A percentile compares a stretch with the other conserved stretches of the same genome.
phyloP scores from a whole-genome alignment of 768 basidiomycete genomes.

The Pholiota molesta region DNA sequence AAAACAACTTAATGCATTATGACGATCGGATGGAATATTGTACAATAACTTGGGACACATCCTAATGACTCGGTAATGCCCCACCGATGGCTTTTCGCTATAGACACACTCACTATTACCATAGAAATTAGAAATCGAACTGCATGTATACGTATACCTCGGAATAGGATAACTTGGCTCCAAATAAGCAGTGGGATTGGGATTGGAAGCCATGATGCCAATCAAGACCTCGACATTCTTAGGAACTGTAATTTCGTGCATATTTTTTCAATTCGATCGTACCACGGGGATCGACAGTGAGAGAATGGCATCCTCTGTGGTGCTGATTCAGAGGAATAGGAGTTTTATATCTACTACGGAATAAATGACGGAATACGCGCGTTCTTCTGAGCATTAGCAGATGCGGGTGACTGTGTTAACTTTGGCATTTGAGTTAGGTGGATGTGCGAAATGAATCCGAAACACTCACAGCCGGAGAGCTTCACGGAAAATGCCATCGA shows the following conservation, averaged over 20 bases:
- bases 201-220: constrained; percentile 39
- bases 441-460: neutral
- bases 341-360: neutral
- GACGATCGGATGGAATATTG: too few species aligned
- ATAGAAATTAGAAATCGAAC: too few species aligned
- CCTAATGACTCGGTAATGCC: too few species aligned
- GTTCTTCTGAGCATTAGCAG: constrained; percentile 5
- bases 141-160: too few species aligned
- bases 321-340: constrained; percentile 6
- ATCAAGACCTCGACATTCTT: constrained; percentile 42
- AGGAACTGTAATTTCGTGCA: constrained; percentile 40
- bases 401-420: neutral
- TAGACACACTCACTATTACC: too few species aligned
- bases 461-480: constrained; percentile 34
- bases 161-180: constrained; percentile 25
- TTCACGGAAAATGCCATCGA: constrained; percentile 41
- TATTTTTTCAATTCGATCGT: constrained; percentile 39
- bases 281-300: constrained; percentile 43
- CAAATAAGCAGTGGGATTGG: constrained; percentile 38
- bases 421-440: neutral
- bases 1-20: too few species aligned
- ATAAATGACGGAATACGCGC: neutral
- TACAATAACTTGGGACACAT: too few species aligned
- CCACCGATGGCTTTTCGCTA: too few species aligned
- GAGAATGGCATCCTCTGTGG: constrained; percentile 38